Evolutionary conservation across 345 rosid genomes (phyloP).

Genomic region (Syzygium aqueum): DNA sequence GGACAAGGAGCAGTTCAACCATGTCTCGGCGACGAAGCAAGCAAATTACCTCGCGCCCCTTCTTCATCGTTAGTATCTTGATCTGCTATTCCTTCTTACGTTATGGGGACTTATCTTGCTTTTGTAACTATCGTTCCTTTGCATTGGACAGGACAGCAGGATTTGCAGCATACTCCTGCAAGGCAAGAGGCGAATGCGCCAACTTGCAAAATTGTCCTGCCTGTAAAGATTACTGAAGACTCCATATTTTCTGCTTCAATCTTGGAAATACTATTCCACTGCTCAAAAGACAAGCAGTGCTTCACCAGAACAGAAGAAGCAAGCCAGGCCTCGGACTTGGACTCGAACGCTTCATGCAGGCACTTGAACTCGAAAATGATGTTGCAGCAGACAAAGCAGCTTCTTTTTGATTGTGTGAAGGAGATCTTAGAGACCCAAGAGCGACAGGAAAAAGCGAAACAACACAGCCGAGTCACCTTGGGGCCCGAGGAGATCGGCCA

Average conservation of each 20-base stretch:
- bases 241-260: conserved; percentile 25
- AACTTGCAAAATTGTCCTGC: neutral
- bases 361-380: conserved; percentile 16
- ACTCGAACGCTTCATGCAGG: neutral
- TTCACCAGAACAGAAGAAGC: conserved; percentile 1
- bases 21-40: neutral
- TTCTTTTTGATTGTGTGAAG: conserved; percentile 36
- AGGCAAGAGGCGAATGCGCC: conserved; percentile 7
- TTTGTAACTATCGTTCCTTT: neutral
- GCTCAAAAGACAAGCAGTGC: conserved; percentile 6
- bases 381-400: conserved; percentile 34
- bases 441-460: conserved; percentile 2
- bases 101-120: neutral
- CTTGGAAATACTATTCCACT: conserved; percentile 16
- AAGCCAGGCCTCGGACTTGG: neutral
- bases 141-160: neutral
- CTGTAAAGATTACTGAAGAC: conserved; percentile 20
- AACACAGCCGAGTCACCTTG: neutral
- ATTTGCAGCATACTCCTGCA: neutral
- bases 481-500: conserved; percentile 20
- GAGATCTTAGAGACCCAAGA: conserved; percentile 24
- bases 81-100: neutral
- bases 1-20: neutral
- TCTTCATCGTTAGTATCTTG: neutral
- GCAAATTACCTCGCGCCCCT: neutral